Base-by-base conservation (phyloP, 495 filamentous ascomycete species). In the Saxispiralis lemnorum region DNA sequence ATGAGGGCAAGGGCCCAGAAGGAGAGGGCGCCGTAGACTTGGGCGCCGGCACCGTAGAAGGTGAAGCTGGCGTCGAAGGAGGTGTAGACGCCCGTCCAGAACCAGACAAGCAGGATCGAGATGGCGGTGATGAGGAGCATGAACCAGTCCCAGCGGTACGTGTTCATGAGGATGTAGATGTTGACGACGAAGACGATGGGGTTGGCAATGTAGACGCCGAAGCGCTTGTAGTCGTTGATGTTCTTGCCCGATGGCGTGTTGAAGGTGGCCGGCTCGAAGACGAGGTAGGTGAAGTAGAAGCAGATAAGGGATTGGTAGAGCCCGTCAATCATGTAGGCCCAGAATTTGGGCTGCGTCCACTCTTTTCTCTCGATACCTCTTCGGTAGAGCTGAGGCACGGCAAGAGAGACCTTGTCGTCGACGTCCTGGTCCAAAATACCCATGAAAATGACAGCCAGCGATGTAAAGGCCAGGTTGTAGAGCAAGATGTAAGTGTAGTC, bases 371-470 rank as follows among this genome's bases (percentile, higher is more conserved):
- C 83, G 52, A 99, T 96, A 53, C 92, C 92, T 51, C 92, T 75
- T 44, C 88, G 79, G 59, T 99, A 99, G 20, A 99, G 66, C 59
- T 96, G 86, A 21, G 92, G 92, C 40, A 96, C 87, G 41, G 82
- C 86, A 33, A 99, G 66, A 7, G 92, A 94, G 17, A 99, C 83
- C 55, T 76, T 79, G 60, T 96, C 92, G 52, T 77, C 78, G 24
- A 99, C 89, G 62, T 99, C 92, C 62, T 99, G 92, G 52, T 99
- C 92, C 44, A 99, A 69, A 32, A 99, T 84, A 54, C 92, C 92
- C 75, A 96, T 89, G 52, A 99, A 74, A 46, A 95, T 84, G 42
- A 95, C 81, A 1, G 92, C 86, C 13, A 99, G 64, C 11, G 92
- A 99, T 11, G 92, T 96, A 62, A 99, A 99, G 18, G 86, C 83